Conservation (phyloP, 1,284 basidiomycete genomes). For the Rhodotorula sp. region DNA sequence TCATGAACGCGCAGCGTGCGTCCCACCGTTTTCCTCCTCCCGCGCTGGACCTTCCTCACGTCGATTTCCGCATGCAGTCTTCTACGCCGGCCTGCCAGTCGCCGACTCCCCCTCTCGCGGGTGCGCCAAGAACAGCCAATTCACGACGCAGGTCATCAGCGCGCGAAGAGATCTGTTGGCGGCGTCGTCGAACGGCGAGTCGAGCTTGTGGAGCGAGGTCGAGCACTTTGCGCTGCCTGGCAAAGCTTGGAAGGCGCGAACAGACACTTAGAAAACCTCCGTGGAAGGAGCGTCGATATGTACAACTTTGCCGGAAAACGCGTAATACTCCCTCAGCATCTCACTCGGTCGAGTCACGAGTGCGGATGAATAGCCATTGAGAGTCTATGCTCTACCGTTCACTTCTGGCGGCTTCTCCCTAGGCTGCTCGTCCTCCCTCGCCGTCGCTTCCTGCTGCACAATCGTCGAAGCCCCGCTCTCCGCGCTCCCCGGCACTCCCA, state of each 20-base stretch:
- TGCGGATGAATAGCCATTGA: too few relatives aligned
- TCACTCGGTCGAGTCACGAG: too few relatives aligned
- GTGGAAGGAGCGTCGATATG: background rate
- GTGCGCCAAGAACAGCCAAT: conserved; percentile 42
- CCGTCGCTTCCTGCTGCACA: too few relatives aligned
- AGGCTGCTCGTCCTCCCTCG: too few relatives aligned
- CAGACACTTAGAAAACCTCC: background rate
- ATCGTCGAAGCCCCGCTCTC: too few relatives aligned
- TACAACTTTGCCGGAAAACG: too few relatives aligned
- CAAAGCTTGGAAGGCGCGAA: background rate
- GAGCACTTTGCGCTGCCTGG: conserved; percentile 6
- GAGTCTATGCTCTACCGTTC: too few relatives aligned
- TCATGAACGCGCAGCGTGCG: conserved; percentile 32
- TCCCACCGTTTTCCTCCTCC: background rate
- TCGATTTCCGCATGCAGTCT: conserved; percentile 15
- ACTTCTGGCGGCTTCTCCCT: too few relatives aligned
- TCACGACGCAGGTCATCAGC: conserved; percentile 42
- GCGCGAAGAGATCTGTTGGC: conserved; percentile 9
- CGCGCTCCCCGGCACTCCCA: background rate
- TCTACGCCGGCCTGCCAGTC: conserved; percentile 40
- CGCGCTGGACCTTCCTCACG: background rate
- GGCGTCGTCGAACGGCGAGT: background rate
- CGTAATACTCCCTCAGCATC: too few relatives aligned
- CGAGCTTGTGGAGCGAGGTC: conserved; percentile 14
- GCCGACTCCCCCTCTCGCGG: conserved; percentile 9